Conservation (phyloP, 148 eudicot species). For the Amaranthus hypochondriacus region DNA sequence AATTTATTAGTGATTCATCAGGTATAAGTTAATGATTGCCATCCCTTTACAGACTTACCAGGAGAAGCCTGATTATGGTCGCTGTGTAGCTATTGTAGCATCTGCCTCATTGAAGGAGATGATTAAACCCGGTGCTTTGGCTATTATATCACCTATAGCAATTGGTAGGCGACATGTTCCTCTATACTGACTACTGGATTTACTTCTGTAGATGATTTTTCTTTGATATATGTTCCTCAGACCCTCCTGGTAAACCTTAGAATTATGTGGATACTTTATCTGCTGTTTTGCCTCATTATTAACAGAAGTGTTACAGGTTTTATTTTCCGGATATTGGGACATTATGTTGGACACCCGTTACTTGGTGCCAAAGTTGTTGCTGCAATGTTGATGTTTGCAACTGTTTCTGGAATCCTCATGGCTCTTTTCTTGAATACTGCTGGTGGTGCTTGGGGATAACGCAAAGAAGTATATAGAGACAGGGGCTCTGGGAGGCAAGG, state of each 20-base stretch:
- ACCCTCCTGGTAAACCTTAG: background rate
- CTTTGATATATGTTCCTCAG: background rate
- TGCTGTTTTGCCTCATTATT: slow-evolving; percentile 6
- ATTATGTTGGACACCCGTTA: slow-evolving; percentile 83
- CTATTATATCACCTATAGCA: slow-evolving; percentile 74
- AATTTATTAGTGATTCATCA: slow-evolving; percentile 4
- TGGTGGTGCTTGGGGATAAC: slow-evolving; percentile 99
- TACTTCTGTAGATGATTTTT: background rate
- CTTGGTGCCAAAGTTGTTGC: slow-evolving; percentile 99
- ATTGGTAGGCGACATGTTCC: slow-evolving; percentile 49
- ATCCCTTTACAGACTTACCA: slow-evolving; percentile 61
- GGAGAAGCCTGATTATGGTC: slow-evolving; percentile 96
- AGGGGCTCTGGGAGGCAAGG: slow-evolving; percentile 99
- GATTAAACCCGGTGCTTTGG: slow-evolving; percentile 96
- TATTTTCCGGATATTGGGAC: slow-evolving; percentile 72
- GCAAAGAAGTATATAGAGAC: slow-evolving; percentile 99
- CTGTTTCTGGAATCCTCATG: slow-evolving; percentile 97
- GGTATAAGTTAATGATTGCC: slow-evolving; percentile 14
- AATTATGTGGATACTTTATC: background rate
- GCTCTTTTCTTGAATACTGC: slow-evolving; percentile 99
- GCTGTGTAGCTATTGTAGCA: slow-evolving; percentile 97
- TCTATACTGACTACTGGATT: background rate
- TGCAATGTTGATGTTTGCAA: slow-evolving; percentile 91
- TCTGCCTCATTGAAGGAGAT: slow-evolving; percentile 92
- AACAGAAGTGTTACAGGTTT: slow-evolving; percentile 46